Conservation (phyloP, 2,329 filamentous ascomycete genomes). For the Lachnellula suecica region DNA sequence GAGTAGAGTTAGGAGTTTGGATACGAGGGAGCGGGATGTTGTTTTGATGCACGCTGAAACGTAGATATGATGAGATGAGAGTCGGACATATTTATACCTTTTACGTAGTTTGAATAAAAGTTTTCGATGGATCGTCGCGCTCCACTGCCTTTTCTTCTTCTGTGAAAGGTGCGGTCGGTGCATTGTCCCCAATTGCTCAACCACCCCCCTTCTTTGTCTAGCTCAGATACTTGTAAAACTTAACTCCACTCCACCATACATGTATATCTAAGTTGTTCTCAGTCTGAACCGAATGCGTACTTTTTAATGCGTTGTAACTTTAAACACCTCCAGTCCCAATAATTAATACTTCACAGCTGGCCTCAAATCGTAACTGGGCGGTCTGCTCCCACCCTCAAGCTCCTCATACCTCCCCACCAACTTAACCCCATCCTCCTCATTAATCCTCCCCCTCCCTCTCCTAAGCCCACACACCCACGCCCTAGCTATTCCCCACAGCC, state of each 20-base stretch:
- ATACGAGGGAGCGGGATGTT: constrained; percentile 12
- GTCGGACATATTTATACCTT: not conserved
- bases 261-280: too few relatives aligned
- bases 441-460: not conserved
- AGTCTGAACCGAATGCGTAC: too few relatives aligned
- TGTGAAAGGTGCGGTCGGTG: too few relatives aligned
- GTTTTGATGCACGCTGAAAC: not conserved
- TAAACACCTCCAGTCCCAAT: too few relatives aligned
- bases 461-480: not conserved
- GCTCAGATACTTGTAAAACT: too few relatives aligned
- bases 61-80: not conserved
- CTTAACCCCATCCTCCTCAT: constrained; percentile 1
- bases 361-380: not conserved
- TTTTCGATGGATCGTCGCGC: too few relatives aligned
- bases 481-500: not conserved
- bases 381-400: not conserved
- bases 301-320: too few relatives aligned
- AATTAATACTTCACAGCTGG: not conserved
- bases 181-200: too few relatives aligned
- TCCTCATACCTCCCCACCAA: not conserved
- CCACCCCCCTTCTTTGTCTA: too few relatives aligned
- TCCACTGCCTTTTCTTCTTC: too few relatives aligned
- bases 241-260: too few relatives aligned
- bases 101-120: not conserved
- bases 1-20: constrained; percentile 29